Conservation (phyloP, 306 rosid species). For the Morella rubra region DNA sequence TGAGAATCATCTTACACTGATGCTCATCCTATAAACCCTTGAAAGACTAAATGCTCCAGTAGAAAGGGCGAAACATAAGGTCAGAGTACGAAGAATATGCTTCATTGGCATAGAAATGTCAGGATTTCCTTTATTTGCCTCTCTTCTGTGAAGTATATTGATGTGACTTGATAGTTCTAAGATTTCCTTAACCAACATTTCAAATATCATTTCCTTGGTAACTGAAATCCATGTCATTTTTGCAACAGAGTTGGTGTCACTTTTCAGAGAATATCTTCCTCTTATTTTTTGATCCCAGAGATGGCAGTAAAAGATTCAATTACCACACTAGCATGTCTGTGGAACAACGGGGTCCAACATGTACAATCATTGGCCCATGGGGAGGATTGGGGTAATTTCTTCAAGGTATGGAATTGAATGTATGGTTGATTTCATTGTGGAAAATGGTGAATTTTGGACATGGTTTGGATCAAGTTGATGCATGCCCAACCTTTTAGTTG, state of each 20-base stretch:
- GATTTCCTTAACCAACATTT: background rate
- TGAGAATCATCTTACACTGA: background rate
- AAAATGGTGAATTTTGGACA: background rate
- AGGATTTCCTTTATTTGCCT: background rate
- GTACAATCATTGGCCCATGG: constrained; percentile 58
- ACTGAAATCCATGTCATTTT: constrained; percentile 17
- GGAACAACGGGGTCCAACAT: constrained; percentile 59
- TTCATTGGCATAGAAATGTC: background rate
- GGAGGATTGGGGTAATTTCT: constrained; percentile 62
- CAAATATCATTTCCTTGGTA: background rate
- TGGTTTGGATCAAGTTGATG: background rate
- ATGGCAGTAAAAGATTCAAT: constrained; percentile 39
- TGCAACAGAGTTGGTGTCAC: constrained; percentile 51
- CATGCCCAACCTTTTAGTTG: background rate
- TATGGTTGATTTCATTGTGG: background rate
- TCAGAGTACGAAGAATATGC: background rate
- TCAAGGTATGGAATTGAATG: constrained; percentile 55
- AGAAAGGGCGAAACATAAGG: background rate
- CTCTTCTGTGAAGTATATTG: background rate
- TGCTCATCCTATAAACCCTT: background rate
- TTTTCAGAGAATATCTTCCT: constrained; percentile 38
- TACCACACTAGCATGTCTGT: constrained; percentile 42
- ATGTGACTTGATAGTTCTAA: background rate
- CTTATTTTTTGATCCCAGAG: constrained; percentile 59
- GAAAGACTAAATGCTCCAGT: background rate